Percentiles rank a stretch among this genome's conserved stretches.
These are phyloP conservation scores for Pestalotiopsis fici DNA, from an alignment of 2,329 filamentous ascomycete species.

Conservation along the genomic window DNA sequence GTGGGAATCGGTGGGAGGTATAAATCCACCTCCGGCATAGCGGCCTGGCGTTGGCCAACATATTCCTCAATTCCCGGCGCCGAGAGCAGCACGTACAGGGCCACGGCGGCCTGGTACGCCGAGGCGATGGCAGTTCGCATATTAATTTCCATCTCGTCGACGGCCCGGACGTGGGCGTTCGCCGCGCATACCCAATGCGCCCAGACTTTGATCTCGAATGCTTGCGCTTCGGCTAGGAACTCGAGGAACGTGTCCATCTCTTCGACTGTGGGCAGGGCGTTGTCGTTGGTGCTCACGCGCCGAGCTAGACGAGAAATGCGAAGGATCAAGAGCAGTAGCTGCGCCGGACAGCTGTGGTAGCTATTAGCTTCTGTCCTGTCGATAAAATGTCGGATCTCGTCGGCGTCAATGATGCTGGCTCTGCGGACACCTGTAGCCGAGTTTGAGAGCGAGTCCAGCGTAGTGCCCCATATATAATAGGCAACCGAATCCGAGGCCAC, in stretches of 20 bases:
- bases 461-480: conserved; percentile 31
- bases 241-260: conserved; percentile 37
- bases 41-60: conserved; percentile 6
- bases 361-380: conserved; percentile 42
- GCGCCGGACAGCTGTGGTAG: conserved; percentile 42
- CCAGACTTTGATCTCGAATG: conserved; percentile 44
- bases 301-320: conserved; percentile 44
- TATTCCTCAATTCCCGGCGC: conserved; percentile 23
- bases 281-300: conserved; percentile 26
- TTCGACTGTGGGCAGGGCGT: conserved; percentile 27
- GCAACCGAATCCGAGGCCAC: conserved; percentile 46
- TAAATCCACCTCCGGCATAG: neutral
- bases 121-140: conserved; percentile 43
- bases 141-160: conserved; percentile 38
- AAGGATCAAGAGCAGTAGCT: conserved; percentile 46
- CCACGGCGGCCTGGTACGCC: conserved; percentile 47
- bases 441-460: conserved; percentile 38
- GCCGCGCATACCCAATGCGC: conserved; percentile 37
- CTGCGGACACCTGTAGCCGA: conserved; percentile 36
- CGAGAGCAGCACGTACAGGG: conserved; percentile 45
- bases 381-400: conserved; percentile 32
- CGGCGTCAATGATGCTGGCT: conserved; percentile 38
- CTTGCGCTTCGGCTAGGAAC: conserved; percentile 41
- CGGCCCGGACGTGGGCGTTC: conserved; percentile 18
- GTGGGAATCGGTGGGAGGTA: conserved; percentile 36